phyloP scores from a whole-genome alignment of 441 rosid genomes.

The Syzygium syzygioides region DNA sequence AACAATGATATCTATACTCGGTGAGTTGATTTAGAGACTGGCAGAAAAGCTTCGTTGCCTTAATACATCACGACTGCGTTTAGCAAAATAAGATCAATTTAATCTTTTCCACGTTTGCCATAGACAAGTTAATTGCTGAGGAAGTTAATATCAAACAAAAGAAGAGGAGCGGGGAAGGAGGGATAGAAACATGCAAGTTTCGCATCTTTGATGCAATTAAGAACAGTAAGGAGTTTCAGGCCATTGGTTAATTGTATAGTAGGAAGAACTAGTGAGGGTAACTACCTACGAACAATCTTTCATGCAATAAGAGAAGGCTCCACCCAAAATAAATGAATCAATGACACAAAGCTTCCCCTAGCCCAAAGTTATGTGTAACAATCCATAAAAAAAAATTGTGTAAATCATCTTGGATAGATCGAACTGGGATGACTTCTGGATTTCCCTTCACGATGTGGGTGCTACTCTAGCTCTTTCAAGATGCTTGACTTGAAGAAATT shows the following conservation, averaged over 20 bases:
- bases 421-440: background rate
- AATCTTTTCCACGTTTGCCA: background rate
- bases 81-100: background rate
- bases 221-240: background rate
- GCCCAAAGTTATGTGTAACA: background rate
- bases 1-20: background rate
- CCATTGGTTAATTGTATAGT: background rate
- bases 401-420: too few relatives aligned
- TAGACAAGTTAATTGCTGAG: background rate
- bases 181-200: background rate
- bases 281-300: background rate
- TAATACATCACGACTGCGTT: rapidly evolving
- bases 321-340: too few relatives aligned
- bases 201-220: background rate
- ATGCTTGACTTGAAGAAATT: background rate
- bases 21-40: background rate
- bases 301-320: background rate
- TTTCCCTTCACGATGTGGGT: background rate
- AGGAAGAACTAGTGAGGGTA: background rate
- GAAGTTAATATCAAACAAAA: background rate
- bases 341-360: background rate
- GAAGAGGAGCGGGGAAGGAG: background rate
- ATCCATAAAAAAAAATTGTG: background rate
- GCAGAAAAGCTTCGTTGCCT: background rate
- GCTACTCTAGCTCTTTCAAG: background rate